phyloP scores from a whole-genome alignment of 2,329 filamentous ascomycete species.

The Epichloe festucae region DNA sequence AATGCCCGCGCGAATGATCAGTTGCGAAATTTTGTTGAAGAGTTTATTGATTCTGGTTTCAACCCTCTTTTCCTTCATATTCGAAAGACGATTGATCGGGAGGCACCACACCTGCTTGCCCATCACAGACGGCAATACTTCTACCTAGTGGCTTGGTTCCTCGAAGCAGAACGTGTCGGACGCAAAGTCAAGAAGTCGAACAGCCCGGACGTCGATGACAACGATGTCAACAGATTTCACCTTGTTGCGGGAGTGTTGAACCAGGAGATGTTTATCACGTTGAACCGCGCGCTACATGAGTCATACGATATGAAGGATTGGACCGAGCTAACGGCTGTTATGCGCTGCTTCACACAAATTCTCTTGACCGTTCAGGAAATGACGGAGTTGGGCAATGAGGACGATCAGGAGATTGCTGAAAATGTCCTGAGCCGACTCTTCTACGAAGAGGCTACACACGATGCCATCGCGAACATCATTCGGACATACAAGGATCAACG shows the following conservation, averaged over 20 bases:
- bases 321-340: constrained; percentile 73
- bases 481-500: constrained; percentile 86
- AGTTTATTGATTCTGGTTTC: constrained; percentile 90
- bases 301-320: constrained; percentile 74
- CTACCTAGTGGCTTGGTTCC: constrained; percentile 85
- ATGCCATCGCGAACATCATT: constrained; percentile 68
- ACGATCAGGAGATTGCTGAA: constrained; percentile 96
- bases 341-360: constrained; percentile 93
- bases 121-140: constrained; percentile 79
- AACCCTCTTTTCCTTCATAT: constrained; percentile 81
- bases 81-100: constrained; percentile 79
- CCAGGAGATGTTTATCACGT: constrained; percentile 84
- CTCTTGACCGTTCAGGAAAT: constrained; percentile 87
- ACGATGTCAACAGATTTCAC: constrained; percentile 63
- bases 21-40: constrained; percentile 71
- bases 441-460: constrained; percentile 91
- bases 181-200: constrained; percentile 44
- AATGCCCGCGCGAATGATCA: constrained; percentile 62
- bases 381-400: constrained; percentile 68
- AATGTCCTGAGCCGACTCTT: constrained; percentile 97
- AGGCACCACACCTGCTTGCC: constrained; percentile 67
- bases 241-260: constrained; percentile 82
- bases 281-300: constrained; percentile 72
- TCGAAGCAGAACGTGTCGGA: constrained; percentile 69
- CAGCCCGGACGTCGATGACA: constrained; percentile 27